These are phyloP conservation scores for Cavenderia fasciculata DNA, from an alignment of 78 protist species.

Conservation along the genomic window DNA sequence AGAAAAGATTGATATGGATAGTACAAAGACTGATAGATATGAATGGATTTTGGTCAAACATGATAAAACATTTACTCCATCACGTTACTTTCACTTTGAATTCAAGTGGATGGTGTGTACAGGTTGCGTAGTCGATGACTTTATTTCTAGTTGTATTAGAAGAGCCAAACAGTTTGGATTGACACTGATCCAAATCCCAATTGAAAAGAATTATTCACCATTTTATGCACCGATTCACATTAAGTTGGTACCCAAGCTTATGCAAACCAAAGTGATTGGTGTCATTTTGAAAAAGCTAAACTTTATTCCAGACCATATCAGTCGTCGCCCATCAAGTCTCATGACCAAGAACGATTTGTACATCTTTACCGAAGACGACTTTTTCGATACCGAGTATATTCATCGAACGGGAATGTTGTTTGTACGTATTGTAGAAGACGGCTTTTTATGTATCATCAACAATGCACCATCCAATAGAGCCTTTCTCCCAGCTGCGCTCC, in stretches of 20 bases:
- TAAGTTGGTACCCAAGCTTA: neutral
- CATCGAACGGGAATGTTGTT: slow-evolving; percentile 60
- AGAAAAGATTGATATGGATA: slow-evolving; percentile 69
- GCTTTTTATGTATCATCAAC: slow-evolving; percentile 51
- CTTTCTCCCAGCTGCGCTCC: slow-evolving; percentile 25
- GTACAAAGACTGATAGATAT: slow-evolving; percentile 72
- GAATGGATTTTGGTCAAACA: slow-evolving; percentile 78
- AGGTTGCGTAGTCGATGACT: slow-evolving; percentile 83
- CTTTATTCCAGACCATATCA: slow-evolving; percentile 40
- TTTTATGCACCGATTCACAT: slow-evolving; percentile 64
- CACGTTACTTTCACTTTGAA: slow-evolving; percentile 60
- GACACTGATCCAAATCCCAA: slow-evolving; percentile 71
- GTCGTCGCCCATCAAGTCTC: slow-evolving; percentile 30
- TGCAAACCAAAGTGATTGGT: slow-evolving; percentile 19
- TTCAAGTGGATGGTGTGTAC: slow-evolving; percentile 82
- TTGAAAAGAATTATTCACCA: slow-evolving; percentile 65
- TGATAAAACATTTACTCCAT: slow-evolving; percentile 71
- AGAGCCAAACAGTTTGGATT: slow-evolving; percentile 78
- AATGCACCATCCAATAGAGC: slow-evolving; percentile 62
- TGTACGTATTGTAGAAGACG: slow-evolving; percentile 64
- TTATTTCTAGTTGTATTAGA: slow-evolving; percentile 40
- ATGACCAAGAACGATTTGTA: slow-evolving; percentile 47
- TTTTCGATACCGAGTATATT: slow-evolving; percentile 39
- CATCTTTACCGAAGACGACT: slow-evolving; percentile 36
- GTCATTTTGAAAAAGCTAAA: slow-evolving; percentile 21